phyloP scores from a whole-genome alignment of 1,284 basidiomycete genomes.

The Trametes versicolor region DNA sequence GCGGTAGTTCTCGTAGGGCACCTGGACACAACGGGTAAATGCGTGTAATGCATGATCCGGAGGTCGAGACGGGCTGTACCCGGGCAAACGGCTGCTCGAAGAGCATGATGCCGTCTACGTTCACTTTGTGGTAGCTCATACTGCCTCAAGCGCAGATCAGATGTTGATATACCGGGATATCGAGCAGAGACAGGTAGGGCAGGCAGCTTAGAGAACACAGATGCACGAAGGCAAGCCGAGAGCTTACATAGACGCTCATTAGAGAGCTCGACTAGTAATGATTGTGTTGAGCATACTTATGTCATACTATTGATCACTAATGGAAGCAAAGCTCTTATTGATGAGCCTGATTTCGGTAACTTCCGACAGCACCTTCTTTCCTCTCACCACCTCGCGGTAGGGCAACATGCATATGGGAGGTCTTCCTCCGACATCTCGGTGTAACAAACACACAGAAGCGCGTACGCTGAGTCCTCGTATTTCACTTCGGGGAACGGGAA shows the following conservation, averaged over 20 bases:
- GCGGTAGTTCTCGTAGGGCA: slow-evolving; percentile 88
- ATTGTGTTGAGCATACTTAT: background rate
- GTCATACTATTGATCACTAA: too few relatives aligned
- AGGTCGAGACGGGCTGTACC: slow-evolving; percentile 47
- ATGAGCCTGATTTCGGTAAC: background rate
- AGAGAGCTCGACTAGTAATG: too few relatives aligned
- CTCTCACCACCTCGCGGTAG: background rate
- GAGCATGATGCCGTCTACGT: slow-evolving; percentile 81
- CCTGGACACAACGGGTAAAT: slow-evolving; percentile 53
- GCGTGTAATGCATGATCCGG: slow-evolving; percentile 24
- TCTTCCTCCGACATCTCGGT: background rate
- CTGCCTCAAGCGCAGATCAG: background rate
- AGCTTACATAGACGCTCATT: too few relatives aligned
- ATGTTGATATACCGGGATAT: background rate
- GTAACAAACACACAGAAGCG: background rate
- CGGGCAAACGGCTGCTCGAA: slow-evolving; percentile 90
- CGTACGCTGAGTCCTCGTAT: background rate
- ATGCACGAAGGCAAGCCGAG: background rate
- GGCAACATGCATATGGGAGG: too few relatives aligned
- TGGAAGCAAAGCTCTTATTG: too few relatives aligned
- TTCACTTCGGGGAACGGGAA: background rate
- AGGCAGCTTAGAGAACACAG: background rate
- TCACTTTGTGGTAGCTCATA: slow-evolving; percentile 61
- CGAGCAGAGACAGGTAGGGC: background rate
- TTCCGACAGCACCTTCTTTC: background rate